A percentile compares a stretch with the other conserved stretches of the same genome.
These are phyloP conservation scores for Nemania sp. DNA, from an alignment of 2,329 filamentous ascomycete genomes.

Conservation along the genomic window DNA sequence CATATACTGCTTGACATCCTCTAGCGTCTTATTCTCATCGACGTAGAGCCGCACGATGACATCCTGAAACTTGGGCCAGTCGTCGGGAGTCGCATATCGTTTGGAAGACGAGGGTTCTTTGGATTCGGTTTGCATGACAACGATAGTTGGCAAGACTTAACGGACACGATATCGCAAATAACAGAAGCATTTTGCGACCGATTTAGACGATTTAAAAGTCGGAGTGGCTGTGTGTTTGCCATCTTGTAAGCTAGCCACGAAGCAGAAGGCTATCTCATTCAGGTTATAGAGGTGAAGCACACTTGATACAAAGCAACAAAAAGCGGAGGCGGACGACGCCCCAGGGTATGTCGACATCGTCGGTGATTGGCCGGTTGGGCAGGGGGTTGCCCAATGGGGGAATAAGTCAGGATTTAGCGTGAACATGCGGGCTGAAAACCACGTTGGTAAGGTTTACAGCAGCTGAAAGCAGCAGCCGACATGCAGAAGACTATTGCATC, in stretches of 20 bases:
- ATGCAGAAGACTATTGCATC: conserved; percentile 46
- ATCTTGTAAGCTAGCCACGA: conserved; percentile 40
- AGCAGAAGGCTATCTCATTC: conserved; percentile 38
- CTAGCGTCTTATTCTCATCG: conserved; percentile 49
- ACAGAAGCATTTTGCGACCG: conserved; percentile 37
- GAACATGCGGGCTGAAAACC: conserved; percentile 46
- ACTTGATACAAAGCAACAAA: conserved; percentile 41
- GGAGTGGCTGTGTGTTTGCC: conserved; percentile 32
- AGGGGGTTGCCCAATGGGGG: conserved; percentile 43
- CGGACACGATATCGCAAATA: conserved; percentile 28
- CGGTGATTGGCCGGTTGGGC: conserved; percentile 42
- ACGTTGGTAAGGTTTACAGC: conserved; percentile 38
- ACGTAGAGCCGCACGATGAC: conserved; percentile 47
- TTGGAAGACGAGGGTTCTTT: conserved; percentile 38
- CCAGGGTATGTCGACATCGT: conserved; percentile 28
- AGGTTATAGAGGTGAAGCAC: conserved; percentile 38
- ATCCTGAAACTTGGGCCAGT: conserved; percentile 45
- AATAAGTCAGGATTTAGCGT: conserved; percentile 45
- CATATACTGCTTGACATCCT: conserved; percentile 48
- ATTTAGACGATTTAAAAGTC: conserved; percentile 35
- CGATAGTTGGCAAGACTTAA: conserved; percentile 28
- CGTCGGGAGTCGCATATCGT: conserved; percentile 44
- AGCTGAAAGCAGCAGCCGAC: conserved; percentile 48
- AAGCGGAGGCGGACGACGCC: conserved; percentile 43
- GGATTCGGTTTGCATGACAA: conserved; percentile 43